Evolutionary conservation across 345 rosid genomes (phyloP), one percentile per base, ranked within the genome.

Genomic region (Dovyalis caffra): DNA sequence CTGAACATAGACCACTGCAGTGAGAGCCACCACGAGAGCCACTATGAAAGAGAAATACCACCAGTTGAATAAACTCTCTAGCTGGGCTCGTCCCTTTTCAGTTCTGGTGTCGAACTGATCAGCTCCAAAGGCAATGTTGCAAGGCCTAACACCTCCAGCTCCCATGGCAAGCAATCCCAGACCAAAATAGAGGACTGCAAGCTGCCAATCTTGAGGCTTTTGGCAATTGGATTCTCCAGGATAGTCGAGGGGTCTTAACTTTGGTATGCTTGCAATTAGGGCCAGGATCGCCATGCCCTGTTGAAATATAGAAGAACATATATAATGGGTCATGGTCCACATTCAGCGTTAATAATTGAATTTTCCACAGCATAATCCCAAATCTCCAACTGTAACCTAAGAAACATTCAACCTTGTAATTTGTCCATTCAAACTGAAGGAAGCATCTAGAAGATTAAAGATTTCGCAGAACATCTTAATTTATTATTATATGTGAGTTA

Each of bases 81-180:
- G 82, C 43, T 87, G 89, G 7, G 82, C 68, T 71, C 79, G 82
- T 62, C 92, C 92, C n/a, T 84, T 83, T 5, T 75, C 77, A 1
- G 91, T 90, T 16, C 28, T 67, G 16, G 87, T 81, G 73, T 90
- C 87, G 37, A 92, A 90, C 75, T 90, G 93, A 77, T 90, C 97
- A 1, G 95, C 93, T 21, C 97, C 97, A 25, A 90, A 92, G 1
- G 93, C 87, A n/a, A 92, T 90, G 81, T 89, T 88, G 78, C 94
- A 89, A 23, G 97, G 94, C 76, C 94, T 79, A 11, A 90, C 84
- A 18, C 88, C 91, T 8, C 97, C 90, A 1, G 93, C 91, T 69
- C 95, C 95, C 1, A 92, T 76, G 53, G 89, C 85, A 35, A 90
- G 74, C 75, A 89, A 72, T 25, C 74, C 87, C 5, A 92, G 90